A percentile compares a stretch with the other conserved stretches of the same genome.
Evolutionary conservation across 2,329 filamentous ascomycete species (phyloP).

Genomic region (Trichoderma brevicompactum): DNA sequence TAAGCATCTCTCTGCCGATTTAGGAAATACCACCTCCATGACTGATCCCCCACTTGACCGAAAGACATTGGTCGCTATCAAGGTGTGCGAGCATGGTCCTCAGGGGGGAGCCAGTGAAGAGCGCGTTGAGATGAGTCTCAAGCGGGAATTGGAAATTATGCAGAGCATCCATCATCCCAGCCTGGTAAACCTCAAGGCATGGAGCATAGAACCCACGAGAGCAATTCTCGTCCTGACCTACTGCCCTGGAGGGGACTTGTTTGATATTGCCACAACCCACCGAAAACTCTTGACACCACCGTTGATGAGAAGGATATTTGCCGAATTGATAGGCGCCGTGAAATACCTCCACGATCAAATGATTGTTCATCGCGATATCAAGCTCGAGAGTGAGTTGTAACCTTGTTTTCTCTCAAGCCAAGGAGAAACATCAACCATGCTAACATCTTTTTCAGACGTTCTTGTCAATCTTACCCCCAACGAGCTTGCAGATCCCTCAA

Average conservation of each 20-base stretch:
- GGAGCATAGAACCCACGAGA: conserved; percentile 80
- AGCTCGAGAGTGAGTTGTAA: conserved; percentile 78
- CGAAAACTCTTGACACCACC: conserved; percentile 67
- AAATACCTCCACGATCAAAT: conserved; percentile 81
- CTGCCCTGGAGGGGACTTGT: conserved; percentile 91
- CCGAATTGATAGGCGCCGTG: conserved; percentile 84
- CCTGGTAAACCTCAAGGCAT: conserved; percentile 87
- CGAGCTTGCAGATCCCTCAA: conserved; percentile 65
- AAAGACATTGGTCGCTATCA: conserved; percentile 89
- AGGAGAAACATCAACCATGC: not conserved
- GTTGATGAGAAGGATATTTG: conserved; percentile 82
- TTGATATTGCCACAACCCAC: conserved; percentile 82
- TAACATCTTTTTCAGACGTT: conserved; percentile 66
- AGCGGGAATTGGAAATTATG: conserved; percentile 94
- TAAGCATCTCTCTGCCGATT: conserved; percentile 28
- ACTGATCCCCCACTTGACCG: conserved; percentile 53
- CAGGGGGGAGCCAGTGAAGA: conserved; percentile 92
- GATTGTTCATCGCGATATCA: conserved; percentile 97
- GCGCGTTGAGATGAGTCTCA: conserved; percentile 88
- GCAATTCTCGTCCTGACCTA: conserved; percentile 88
- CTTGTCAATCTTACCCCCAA: conserved; percentile 79
- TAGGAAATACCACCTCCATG: conserved; percentile 42
- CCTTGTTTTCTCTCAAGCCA: not conserved
- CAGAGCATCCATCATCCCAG: conserved; percentile 86
- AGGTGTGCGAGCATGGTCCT: conserved; percentile 93